Evolutionary conservation across 2,329 filamentous ascomycete species (phyloP), one percentile per base, ranked within the genome.

Genomic region (Gnomoniopsis sp.): DNA sequence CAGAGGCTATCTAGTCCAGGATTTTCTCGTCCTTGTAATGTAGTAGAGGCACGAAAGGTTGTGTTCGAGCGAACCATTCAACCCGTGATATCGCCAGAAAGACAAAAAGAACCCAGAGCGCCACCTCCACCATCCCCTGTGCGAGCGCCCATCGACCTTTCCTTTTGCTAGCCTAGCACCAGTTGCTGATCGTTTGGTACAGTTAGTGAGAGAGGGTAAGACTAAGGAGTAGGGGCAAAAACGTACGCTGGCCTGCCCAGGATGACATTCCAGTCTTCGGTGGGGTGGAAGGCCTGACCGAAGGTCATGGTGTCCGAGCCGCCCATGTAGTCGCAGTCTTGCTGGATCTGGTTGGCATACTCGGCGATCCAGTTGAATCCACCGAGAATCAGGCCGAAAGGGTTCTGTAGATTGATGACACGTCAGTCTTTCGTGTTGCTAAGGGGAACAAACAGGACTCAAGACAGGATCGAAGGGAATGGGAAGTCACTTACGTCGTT

Each of bases 401-500:
- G n/a, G 34, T 56, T 56, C 53, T 56, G 12, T 23, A 26, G 17
- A 23, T 10, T 1, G 21, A 34, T n/a, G 19, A 47, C 15, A 11
- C 2, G 8, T 41, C 36, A 15, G 12, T 41, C 36, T n/a, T n/a
- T n/a, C n/a, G n/a, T n/a, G n/a, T n/a, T n/a, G n/a, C 36, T 4
- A 41, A 41, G 7, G 17, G 14, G 36, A n/a, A n/a, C n/a, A n/a
- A n/a, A 41, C 17, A 41, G 36, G 3, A 6, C 36, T 2, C 48
- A 36, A 50, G 30, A 14, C 11, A n/a, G n/a, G n/a, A n/a, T n/a
- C n/a, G 14, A 12, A 4, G 17, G 17, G 34, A 8, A 34, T 41
- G 23, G 12, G 30, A 3, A 17, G 19, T 30, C 21, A 62, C 62
- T 58, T 50, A 67, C 65, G 19, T 66, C 61, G 43, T 69, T 68